Percentiles rank a stretch among this genome's conserved stretches.
These are phyloP conservation scores for Pyrenophora teres DNA, from an alignment of 2,329 filamentous ascomycete species.

Conservation along the genomic window DNA sequence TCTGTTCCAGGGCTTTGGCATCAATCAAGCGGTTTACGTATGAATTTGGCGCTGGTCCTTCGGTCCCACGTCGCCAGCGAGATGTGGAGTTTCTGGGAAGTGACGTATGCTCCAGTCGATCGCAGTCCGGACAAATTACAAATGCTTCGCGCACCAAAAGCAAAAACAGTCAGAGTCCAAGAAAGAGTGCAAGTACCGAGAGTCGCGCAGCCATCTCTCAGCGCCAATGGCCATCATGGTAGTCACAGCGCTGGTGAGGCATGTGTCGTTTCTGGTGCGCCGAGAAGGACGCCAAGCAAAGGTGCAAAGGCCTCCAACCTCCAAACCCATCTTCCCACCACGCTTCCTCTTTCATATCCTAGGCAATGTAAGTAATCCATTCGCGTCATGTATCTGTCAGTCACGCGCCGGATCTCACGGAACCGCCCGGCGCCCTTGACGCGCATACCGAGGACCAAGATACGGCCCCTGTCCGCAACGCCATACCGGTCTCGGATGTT, in stretches of 20 bases:
- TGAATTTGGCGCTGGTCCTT: too few species aligned
- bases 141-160: too few species aligned
- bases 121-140: too few species aligned
- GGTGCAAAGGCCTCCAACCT: conserved; percentile 2
- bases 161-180: too few species aligned
- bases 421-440: conserved; percentile 10
- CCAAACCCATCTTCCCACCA: not conserved
- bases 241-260: not conserved
- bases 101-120: not conserved
- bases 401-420: not conserved
- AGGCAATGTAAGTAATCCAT: conserved; percentile 4
- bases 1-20: conserved; percentile 38
- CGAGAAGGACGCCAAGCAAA: not conserved
- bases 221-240: not conserved
- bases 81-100: too few species aligned
- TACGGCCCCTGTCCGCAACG: not conserved
- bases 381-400: not conserved
- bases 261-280: not conserved
- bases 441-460: not conserved
- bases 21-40: conserved; percentile 4
- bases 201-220: not conserved
- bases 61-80: not conserved
- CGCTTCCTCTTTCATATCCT: not conserved
- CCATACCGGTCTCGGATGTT: not conserved
- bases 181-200: not conserved